Evolutionary conservation across 345 rosid species (phyloP).

Genomic region (Citrus sinensis): DNA sequence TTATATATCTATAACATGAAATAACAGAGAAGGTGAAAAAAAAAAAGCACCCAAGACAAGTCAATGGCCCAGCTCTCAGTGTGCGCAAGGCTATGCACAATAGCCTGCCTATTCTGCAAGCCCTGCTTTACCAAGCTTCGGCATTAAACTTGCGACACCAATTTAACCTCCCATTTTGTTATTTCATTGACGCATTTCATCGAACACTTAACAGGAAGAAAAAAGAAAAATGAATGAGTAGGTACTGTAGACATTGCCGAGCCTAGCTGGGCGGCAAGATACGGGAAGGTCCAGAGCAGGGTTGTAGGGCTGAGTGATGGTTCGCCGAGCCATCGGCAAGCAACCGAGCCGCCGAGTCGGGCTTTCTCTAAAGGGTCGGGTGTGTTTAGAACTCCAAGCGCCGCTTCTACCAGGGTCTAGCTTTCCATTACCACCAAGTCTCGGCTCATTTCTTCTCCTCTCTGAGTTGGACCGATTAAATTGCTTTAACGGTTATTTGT

Average conservation of each 20-base stretch:
- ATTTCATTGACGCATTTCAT: slow-evolving; percentile 28
- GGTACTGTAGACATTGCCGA: slow-evolving; percentile 34
- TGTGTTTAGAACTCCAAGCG: slow-evolving; percentile 63
- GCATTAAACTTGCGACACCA: slow-evolving; percentile 38
- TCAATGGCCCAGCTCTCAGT: slow-evolving; percentile 94
- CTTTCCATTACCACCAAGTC: background rate
- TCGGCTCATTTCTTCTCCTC: slow-evolving; percentile 7
- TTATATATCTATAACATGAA: background rate
- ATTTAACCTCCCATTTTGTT: slow-evolving; percentile 44
- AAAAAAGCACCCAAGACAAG: slow-evolving; percentile 65
- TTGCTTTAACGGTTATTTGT: too few species aligned
- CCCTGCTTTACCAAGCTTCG: slow-evolving; percentile 50
- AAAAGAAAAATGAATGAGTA: background rate
- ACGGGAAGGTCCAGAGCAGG: slow-evolving; percentile 47
- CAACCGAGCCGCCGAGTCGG: slow-evolving; percentile 58
- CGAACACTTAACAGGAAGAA: slow-evolving; percentile 1
- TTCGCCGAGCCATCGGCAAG: slow-evolving; percentile 67
- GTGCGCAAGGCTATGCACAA: slow-evolving; percentile 85
- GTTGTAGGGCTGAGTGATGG: slow-evolving; percentile 47
- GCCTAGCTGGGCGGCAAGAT: slow-evolving; percentile 77
- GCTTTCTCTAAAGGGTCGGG: slow-evolving; percentile 81
- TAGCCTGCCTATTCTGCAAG: slow-evolving; percentile 86
- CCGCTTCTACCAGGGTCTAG: slow-evolving; percentile 76
- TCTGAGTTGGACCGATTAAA: background rate
- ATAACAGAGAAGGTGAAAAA: background rate